Evolutionary conservation across 192 early-diverging fungal species (phyloP).

Genomic region (Lunasporangiospora selenospora): DNA sequence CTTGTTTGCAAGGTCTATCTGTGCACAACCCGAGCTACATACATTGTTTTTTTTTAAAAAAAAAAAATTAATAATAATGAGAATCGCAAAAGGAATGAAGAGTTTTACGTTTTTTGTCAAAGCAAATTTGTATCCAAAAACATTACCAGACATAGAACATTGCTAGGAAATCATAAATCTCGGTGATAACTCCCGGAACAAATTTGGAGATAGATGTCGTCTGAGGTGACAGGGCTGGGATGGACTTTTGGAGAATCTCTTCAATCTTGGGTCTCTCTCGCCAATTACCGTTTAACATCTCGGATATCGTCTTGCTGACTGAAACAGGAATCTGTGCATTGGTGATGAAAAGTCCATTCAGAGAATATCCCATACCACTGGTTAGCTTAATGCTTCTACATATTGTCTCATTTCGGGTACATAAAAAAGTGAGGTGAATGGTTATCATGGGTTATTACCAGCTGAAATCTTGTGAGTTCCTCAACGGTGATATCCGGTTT

Average conservation of each 20-base stretch:
- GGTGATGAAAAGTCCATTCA: too few species aligned
- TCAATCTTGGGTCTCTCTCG: conserved; percentile 54
- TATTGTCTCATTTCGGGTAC: not conserved
- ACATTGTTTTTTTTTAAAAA: too few species aligned
- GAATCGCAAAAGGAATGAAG: too few species aligned
- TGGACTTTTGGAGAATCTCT: conserved; percentile 53
- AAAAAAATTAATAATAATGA: too few species aligned
- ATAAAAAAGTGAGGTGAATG: too few species aligned
- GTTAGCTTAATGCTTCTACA: not conserved
- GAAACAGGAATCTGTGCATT: conserved; percentile 50
- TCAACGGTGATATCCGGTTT: conserved; percentile 6
- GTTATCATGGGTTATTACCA: too few species aligned
- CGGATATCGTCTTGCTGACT: conserved; percentile 51
- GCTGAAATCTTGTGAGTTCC: conserved; percentile 20
- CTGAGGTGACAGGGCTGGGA: conserved; percentile 50
- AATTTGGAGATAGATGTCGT: conserved; percentile 52
- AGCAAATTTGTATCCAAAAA: too few species aligned
- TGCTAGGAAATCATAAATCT: conserved; percentile 65
- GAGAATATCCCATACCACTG: not conserved
- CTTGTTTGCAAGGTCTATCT: conserved; percentile 54
- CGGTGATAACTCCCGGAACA: conserved; percentile 53
- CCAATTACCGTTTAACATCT: conserved; percentile 55
- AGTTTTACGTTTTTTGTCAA: too few species aligned
- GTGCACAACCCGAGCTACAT: conserved; percentile 14
- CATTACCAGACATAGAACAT: conserved; percentile 59